phyloP scores from a whole-genome alignment of 1,139 yeast genomes.

The Saccharomyces hybrid region DNA sequence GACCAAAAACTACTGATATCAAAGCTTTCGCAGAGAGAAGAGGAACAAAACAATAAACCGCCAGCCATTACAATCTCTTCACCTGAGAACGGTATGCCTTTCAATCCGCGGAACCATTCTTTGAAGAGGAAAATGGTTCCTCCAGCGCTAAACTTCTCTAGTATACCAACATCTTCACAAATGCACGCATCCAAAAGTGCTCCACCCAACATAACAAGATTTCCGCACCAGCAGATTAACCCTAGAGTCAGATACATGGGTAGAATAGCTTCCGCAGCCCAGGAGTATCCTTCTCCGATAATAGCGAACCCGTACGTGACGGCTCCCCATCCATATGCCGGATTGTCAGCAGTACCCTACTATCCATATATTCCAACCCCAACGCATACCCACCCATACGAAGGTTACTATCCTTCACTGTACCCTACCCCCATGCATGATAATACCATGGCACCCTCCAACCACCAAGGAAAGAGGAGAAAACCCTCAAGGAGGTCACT shows the following conservation, averaged over 20 bases:
- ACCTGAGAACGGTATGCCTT: not conserved
- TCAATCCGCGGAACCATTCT: not conserved
- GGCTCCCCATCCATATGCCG: not conserved
- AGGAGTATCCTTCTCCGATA: not conserved
- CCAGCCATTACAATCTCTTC: not conserved
- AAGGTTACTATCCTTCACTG: not conserved
- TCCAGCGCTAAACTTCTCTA: not conserved
- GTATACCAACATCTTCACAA: not conserved
- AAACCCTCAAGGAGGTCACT: not conserved
- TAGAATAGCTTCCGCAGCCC: not conserved
- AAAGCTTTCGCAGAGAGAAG: not conserved
- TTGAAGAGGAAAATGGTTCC: not conserved
- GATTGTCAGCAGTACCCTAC: not conserved
- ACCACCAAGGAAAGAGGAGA: not conserved
- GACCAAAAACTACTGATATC: slow-evolving; percentile 28
- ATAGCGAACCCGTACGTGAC: not conserved
- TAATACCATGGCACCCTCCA: not conserved
- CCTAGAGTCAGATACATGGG: not conserved
- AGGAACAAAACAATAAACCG: not conserved
- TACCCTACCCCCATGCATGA: not conserved
- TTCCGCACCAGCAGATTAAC: not conserved
- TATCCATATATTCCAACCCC: not conserved
- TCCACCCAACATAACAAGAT: not conserved
- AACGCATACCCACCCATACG: not conserved
- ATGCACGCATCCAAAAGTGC: not conserved